These are phyloP conservation scores for Chlorella sorokiniana DNA, from an alignment of 139 green algal genomes.

Conservation along the genomic window DNA sequence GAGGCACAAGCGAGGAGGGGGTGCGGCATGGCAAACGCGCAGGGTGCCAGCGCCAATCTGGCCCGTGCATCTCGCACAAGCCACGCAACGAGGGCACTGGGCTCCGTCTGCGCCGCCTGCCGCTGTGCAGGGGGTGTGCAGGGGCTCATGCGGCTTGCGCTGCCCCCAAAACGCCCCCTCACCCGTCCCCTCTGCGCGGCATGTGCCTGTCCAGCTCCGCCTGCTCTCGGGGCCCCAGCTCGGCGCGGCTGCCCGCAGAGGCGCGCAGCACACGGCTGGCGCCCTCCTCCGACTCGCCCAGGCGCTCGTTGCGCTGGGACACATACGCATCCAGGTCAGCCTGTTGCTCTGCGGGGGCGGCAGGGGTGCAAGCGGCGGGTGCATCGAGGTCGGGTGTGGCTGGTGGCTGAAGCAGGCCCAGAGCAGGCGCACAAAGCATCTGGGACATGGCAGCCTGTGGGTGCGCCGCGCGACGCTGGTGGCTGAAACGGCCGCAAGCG, in stretches of 20 bases:
- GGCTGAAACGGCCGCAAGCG: neutral
- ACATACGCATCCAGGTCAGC: constrained; percentile 6
- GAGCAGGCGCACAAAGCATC: neutral
- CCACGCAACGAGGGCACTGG: too few species aligned
- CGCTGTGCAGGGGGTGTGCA: too few species aligned
- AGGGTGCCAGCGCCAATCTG: too few species aligned
- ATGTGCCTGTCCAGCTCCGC: neutral
- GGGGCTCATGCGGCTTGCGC: neutral
- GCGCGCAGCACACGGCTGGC: constrained; percentile 1
- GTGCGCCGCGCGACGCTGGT: too few species aligned
- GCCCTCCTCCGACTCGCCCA: neutral
- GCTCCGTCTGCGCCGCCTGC: too few species aligned
- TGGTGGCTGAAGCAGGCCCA: neutral
- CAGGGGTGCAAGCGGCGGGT: neutral
- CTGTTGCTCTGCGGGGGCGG: constrained; percentile 4
- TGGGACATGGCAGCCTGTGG: neutral
- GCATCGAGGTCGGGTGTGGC: neutral
- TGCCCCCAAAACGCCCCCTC: neutral
- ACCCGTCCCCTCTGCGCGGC: neutral
- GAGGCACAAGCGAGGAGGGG: neutral
- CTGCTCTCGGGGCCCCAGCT: neutral
- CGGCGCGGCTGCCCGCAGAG: neutral
- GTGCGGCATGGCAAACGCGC: neutral
- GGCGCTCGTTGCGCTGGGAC: neutral
- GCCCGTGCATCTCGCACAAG: too few species aligned